phyloP scores from a whole-genome alignment of 202 grass and related monocot species.

The Cymbopogon flexuosus region DNA sequence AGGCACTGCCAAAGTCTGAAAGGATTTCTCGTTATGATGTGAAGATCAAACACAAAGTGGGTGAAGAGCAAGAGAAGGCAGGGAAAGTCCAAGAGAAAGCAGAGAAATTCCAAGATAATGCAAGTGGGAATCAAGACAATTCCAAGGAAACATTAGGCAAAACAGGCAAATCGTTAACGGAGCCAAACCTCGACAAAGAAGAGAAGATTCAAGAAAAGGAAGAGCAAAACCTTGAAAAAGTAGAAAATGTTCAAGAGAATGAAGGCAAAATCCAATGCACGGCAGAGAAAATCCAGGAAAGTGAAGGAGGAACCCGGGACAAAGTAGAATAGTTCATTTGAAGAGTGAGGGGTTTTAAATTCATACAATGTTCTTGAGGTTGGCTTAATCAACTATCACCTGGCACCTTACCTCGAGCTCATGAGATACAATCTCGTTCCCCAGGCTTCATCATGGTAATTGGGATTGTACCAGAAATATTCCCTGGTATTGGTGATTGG shows the following conservation, averaged over 20 bases:
- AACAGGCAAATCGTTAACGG: background rate
- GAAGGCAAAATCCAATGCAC: slow-evolving; percentile 8
- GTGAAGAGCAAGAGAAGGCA: slow-evolving; percentile 23
- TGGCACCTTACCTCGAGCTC: slow-evolving; percentile 10
- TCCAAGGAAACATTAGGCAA: background rate
- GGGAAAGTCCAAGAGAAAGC: slow-evolving; percentile 5
- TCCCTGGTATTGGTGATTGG: slow-evolving; percentile 11
- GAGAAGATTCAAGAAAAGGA: slow-evolving; percentile 21
- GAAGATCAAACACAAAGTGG: slow-evolving; percentile 27
- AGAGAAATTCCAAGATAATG: slow-evolving; percentile 16
- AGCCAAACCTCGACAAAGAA: background rate
- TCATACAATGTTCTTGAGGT: slow-evolving; percentile 17
- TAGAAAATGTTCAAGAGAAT: slow-evolving; percentile 3
- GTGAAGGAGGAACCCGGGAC: background rate
- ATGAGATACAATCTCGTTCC: slow-evolving; percentile 16
- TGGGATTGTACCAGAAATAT: slow-evolving; percentile 22
- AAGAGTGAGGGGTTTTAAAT: slow-evolving; percentile 23
- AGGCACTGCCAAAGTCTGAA: slow-evolving; percentile 27
- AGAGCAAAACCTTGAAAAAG: background rate
- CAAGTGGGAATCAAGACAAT: background rate
- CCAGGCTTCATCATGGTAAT: background rate
- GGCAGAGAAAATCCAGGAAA: slow-evolving; percentile 14
- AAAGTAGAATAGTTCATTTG: slow-evolving; percentile 26
- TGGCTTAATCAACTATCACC: slow-evolving; percentile 25
- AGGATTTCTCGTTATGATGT: slow-evolving; percentile 25